Evolutionary conservation across 2,329 filamentous ascomycete genomes (phyloP), one percentile per base, ranked within the genome.

Genomic region (Dactylellina leptospora): DNA sequence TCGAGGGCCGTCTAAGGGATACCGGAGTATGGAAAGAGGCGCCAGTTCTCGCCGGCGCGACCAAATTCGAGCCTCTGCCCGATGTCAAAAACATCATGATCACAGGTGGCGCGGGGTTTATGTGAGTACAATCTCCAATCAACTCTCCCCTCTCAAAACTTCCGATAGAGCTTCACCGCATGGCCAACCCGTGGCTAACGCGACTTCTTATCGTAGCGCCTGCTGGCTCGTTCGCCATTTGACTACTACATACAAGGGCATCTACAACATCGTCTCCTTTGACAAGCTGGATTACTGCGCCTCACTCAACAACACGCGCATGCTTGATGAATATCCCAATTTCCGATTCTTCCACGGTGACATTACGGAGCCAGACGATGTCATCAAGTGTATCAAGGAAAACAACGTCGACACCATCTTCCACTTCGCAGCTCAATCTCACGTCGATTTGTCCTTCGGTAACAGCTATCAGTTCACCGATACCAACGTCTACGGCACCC

Each of bases 261-360:
- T 86, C 74, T 95, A 95, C 83, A 90, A 90, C 77, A 86, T 93
- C 74, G 83, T 93, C 54, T 93, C 89, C 30, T 92, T 93, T 77
- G 91, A 95, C 81, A 93, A 93, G 80, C 84, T 93, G 69, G 90
- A 93, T 79, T 92, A 92, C 81, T 92, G 90, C 81, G 85, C 90
- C 5, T 90, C 90, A 5, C 82, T 92, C 75, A 91, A 92, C 82
- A 95, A 93, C 80, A 91, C 90, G 2, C 84, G 87, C 45, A 83
- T 85, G 54, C 84, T 93, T 51, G 85, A 89, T 76, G 83, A 84
- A 74, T 85, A 84, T 75, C 82, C 84, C 60, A 93, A 93, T 80
- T 95, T 93, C 79, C 85, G 84, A 27, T 93, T 93, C 79, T 89
- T 91, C 79, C 87, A 90, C 78, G 90, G 91, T 61, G 90, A 93